phyloP scores from a whole-genome alignment of 2,329 filamentous ascomycete genomes.

The Fusarium sublunatum region DNA sequence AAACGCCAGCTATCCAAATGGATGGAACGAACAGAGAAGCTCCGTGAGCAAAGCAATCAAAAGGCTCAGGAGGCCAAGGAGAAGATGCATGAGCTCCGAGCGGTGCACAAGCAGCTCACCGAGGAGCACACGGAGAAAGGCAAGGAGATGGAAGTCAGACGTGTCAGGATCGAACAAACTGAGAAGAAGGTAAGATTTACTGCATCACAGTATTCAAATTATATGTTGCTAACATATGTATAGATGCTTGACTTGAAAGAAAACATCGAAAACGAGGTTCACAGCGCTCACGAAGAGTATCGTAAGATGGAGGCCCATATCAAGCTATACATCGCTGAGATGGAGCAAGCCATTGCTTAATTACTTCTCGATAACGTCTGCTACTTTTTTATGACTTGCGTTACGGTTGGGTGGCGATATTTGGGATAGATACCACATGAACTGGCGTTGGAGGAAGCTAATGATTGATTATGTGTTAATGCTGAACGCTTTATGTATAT shows the following conservation, averaged over 20 bases:
- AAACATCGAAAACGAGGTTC: constrained; percentile 94
- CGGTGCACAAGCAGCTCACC: constrained; percentile 80
- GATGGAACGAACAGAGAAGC: constrained; percentile 85
- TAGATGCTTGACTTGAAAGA: constrained; percentile 98
- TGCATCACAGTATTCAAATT: neutral
- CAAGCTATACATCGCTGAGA: constrained; percentile 97
- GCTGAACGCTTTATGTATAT: constrained; percentile 23
- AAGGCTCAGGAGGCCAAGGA: constrained; percentile 85
- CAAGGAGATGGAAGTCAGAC: constrained; percentile 89
- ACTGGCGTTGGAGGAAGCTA: constrained; percentile 52
- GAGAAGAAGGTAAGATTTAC: constrained; percentile 85
- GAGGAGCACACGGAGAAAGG: constrained; percentile 89
- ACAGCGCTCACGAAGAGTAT: constrained; percentile 91
- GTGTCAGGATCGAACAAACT: constrained; percentile 95
- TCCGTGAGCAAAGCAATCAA: constrained; percentile 81
- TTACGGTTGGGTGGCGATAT: constrained; percentile 27
- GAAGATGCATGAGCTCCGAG: constrained; percentile 90
- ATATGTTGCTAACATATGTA: constrained; percentile 36
- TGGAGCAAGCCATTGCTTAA: constrained; percentile 83
- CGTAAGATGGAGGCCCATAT: constrained; percentile 98
- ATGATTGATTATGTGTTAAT: constrained; percentile 37
- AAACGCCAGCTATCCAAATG: constrained; percentile 87
- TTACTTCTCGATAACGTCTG: neutral
- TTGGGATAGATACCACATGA: constrained; percentile 53
- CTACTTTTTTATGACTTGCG: constrained; percentile 21